Conservation (phyloP, 352 stramenopile genomes). For the Pythium grandisporangium region DNA sequence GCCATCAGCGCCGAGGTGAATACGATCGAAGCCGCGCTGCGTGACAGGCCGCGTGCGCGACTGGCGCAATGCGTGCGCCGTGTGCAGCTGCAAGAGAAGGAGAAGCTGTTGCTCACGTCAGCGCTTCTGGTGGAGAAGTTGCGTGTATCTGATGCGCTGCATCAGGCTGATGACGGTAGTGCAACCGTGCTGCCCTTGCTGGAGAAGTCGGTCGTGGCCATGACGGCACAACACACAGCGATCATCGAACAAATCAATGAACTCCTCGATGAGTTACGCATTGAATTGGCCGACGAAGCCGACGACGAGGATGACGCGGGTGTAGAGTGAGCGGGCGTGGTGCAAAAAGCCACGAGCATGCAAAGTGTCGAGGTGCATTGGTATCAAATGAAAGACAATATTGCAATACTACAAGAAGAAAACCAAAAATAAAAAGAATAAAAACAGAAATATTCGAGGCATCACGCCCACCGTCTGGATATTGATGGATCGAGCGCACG, state of each 20-base stretch:
- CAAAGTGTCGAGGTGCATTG: too few relatives aligned
- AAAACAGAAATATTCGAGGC: neutral
- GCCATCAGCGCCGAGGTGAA: conserved; percentile 65
- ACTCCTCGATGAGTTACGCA: conserved; percentile 52
- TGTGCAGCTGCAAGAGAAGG: conserved; percentile 69
- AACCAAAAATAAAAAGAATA: conserved; percentile 3
- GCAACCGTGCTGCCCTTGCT: conserved; percentile 39
- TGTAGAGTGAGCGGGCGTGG: too few relatives aligned
- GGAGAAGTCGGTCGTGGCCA: conserved; percentile 43
- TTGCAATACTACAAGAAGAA: too few relatives aligned
- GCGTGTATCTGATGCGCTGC: conserved; percentile 37
- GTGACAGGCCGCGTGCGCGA: conserved; percentile 18
- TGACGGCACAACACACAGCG: conserved; percentile 42
- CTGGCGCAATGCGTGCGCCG: conserved; percentile 61
- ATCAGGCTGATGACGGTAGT: conserved; percentile 27
- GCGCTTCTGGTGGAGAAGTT: conserved; percentile 78
- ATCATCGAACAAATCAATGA: conserved; percentile 78
- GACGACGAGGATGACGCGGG: conserved; percentile 15
- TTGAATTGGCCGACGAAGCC: conserved; percentile 40
- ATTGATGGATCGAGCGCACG: too few relatives aligned
- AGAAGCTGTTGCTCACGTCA: conserved; percentile 77
- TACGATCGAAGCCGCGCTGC: conserved; percentile 34
- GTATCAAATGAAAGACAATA: too few relatives aligned
- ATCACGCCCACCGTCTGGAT: too few relatives aligned
- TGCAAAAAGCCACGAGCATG: too few relatives aligned